These are phyloP conservation scores for Chaetoceros muelleri DNA, from an alignment of 108 stramenopile genomes.

Conservation along the genomic window DNA sequence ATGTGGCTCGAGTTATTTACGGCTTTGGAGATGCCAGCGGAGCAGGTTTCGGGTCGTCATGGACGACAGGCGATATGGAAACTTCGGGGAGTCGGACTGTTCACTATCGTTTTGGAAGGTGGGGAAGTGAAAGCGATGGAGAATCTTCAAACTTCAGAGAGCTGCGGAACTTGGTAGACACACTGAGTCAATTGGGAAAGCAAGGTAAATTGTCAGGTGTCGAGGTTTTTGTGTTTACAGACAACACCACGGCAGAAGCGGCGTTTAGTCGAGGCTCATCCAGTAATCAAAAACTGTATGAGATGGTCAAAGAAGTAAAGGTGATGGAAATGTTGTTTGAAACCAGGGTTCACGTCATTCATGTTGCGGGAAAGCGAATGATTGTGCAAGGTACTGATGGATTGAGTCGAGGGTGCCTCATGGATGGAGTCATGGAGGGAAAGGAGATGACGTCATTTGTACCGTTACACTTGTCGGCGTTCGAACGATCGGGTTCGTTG, in stretches of 20 bases:
- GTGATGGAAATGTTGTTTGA: constrained; percentile 11
- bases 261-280: constrained; percentile 17
- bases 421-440: constrained; percentile 29
- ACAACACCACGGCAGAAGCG: too few relatives aligned
- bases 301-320: too few relatives aligned
- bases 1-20: constrained; percentile 9
- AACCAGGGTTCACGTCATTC: constrained; percentile 16
- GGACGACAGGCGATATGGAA: too few relatives aligned
- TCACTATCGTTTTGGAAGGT: constrained; percentile 5
- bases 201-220: too few relatives aligned
- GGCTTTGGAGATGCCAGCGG: too few relatives aligned
- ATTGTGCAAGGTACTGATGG: too few relatives aligned
- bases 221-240: too few relatives aligned
- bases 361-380: constrained; percentile 32
- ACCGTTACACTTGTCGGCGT: constrained; percentile 8
- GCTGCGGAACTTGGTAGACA: constrained; percentile 12
- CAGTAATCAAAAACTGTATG: constrained; percentile 5
- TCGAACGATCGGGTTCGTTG: constrained; percentile 12
- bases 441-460: not conserved
- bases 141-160: constrained; percentile 17
- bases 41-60: constrained; percentile 14
- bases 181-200: constrained; percentile 3
- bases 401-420: too few relatives aligned
- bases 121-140: not conserved
- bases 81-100: constrained; percentile 1